Percentiles rank a stretch among this genome's conserved stretches.
These are phyloP conservation scores for Pichia sp. DNA, from an alignment of 1,139 yeast genomes.

Conservation along the genomic window DNA sequence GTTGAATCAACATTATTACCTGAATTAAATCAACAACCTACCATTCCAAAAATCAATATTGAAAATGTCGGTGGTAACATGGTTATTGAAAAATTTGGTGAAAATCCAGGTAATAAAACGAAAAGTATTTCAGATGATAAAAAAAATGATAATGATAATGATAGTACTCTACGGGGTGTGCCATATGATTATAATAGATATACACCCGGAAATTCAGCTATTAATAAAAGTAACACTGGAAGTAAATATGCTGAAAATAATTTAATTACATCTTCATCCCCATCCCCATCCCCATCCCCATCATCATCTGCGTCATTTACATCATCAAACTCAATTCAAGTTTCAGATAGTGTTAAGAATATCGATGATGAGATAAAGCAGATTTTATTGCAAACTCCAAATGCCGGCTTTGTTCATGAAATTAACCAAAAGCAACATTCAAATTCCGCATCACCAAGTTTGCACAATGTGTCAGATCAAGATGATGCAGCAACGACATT, in stretches of 20 bases:
- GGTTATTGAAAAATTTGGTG: too few relatives aligned
- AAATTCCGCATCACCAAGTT: background rate
- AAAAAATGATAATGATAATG: too few relatives aligned
- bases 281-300: too few relatives aligned
- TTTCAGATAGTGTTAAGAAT: constrained; percentile 7
- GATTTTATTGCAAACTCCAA: constrained; percentile 1
- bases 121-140: too few relatives aligned
- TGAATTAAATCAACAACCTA: background rate
- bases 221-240: background rate
- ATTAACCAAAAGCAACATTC: constrained; percentile 8
- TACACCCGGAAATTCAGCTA: background rate
- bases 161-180: too few relatives aligned
- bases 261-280: too few relatives aligned
- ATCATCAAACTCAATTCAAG: constrained; percentile 2
- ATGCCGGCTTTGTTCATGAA: constrained; percentile 2
- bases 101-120: too few relatives aligned
- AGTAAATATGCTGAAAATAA: too few relatives aligned
- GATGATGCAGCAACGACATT: background rate
- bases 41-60: constrained; percentile 2
- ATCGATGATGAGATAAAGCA: constrained; percentile 11
- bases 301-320: background rate
- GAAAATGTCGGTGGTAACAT: too few relatives aligned
- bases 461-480: background rate
- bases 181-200: too few relatives aligned
- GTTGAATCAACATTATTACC: constrained; percentile 4